These are phyloP conservation scores for Hypericum perforatum DNA, from an alignment of 345 rosid genomes.

Conservation along the genomic window DNA sequence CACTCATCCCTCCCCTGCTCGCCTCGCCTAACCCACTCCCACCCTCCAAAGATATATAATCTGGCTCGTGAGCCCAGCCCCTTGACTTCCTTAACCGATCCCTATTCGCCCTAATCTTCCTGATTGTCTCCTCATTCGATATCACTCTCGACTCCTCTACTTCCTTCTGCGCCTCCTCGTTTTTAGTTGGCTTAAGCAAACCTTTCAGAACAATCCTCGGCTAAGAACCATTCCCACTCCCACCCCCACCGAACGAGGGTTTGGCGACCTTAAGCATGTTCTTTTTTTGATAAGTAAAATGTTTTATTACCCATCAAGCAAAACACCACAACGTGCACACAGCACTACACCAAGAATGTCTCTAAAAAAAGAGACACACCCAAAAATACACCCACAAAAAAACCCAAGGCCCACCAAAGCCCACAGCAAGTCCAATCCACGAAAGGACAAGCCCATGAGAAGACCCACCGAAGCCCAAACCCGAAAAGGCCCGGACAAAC, in stretches of 20 bases:
- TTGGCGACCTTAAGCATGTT: slow-evolving; percentile 57
- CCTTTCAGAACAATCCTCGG: slow-evolving; percentile 55
- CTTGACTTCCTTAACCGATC: slow-evolving; percentile 55
- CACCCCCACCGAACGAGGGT: slow-evolving; percentile 25
- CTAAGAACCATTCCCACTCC: slow-evolving; percentile 21
- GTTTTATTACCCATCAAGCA: no score
- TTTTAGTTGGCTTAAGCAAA: slow-evolving; percentile 30
- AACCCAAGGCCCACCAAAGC: no score
- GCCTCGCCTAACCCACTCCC: slow-evolving; percentile 30
- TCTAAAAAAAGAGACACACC: no score
- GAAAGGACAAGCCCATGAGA: no score
- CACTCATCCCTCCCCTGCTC: slow-evolving; percentile 53
- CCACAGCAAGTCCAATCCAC: no score
- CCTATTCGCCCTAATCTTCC: slow-evolving; percentile 56
- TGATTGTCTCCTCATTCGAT: slow-evolving; percentile 47
- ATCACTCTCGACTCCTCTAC: slow-evolving; percentile 5
- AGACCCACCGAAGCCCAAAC: no score
- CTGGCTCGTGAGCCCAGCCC: slow-evolving; percentile 37
- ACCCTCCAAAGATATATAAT: slow-evolving; percentile 63
- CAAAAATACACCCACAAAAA: no score
- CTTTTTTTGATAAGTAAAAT: no score
- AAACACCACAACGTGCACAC: no score
- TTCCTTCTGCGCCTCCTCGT: background rate
- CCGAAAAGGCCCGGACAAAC: no score
- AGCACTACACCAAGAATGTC: no score